Conservation (phyloP, 1,284 basidiomycete genomes). For the Kalmanozyma brasiliensis region DNA sequence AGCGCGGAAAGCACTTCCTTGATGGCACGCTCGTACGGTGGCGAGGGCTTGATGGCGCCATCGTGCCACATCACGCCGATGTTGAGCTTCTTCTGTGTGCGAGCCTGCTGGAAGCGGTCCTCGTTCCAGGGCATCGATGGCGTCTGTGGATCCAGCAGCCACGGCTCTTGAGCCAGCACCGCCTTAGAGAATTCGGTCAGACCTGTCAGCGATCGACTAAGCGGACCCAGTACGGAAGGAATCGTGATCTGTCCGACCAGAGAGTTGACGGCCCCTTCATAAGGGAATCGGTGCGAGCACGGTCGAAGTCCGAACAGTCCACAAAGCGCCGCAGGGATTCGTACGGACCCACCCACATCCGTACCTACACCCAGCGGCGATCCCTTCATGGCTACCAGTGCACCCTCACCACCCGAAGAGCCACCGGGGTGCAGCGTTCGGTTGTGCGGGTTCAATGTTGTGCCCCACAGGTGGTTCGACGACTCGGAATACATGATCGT, state of each 20-base stretch:
- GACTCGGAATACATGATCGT: conserved; percentile 55
- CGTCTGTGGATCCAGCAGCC: conserved; percentile 77
- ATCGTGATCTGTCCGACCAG: conserved; percentile 75
- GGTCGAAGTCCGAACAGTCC: conserved; percentile 79
- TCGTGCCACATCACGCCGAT: conserved; percentile 69
- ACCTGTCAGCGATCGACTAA: conserved; percentile 73
- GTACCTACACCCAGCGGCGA: conserved; percentile 74
- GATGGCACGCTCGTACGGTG: conserved; percentile 68
- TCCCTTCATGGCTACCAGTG: conserved; percentile 73
- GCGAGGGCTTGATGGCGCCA: conserved; percentile 67
- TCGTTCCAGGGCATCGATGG: conserved; percentile 76
- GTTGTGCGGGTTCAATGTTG: conserved; percentile 77
- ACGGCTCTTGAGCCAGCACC: conserved; percentile 74
- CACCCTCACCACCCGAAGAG: conserved; percentile 77
- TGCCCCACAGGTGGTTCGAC: conserved; percentile 75
- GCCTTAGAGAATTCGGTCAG: conserved; percentile 76
- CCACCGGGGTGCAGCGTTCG: conserved; percentile 72
- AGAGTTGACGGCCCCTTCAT: conserved; percentile 71
- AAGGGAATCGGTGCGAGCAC: conserved; percentile 78
- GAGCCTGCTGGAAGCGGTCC: conserved; percentile 72
- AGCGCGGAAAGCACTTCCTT: conserved; percentile 58
- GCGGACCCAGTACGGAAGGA: conserved; percentile 78
- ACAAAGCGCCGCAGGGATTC: conserved; percentile 77
- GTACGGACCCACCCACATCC: conserved; percentile 76
- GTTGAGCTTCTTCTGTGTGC: conserved; percentile 37